phyloP scores from a whole-genome alignment of 2,329 filamentous ascomycete species.

The Diaporthe velutina region DNA sequence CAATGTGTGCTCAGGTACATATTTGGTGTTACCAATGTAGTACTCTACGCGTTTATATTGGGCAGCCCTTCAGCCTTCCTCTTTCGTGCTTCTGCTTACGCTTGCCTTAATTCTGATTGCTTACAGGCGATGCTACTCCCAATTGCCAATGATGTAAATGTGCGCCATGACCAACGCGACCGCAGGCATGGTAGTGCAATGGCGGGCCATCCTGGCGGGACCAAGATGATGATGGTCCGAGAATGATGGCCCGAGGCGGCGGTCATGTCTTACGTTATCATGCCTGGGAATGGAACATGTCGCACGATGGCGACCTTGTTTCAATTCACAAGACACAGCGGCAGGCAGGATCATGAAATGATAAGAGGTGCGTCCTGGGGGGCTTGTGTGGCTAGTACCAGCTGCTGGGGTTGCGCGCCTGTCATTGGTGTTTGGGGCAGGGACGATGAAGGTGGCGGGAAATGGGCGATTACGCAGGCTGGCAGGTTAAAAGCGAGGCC shows the following conservation, averaged over 20 bases:
- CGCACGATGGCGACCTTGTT: conserved; percentile 27
- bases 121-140: background rate
- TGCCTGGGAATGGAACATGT: conserved; percentile 15
- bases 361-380: background rate
- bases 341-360: conserved; percentile 24
- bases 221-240: conserved; percentile 13
- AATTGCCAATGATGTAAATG: background rate
- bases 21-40: background rate
- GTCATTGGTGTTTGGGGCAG: conserved; percentile 17
- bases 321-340: conserved; percentile 9
- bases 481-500: conserved; percentile 20
- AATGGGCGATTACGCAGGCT: conserved; percentile 24
- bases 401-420: background rate
- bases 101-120: background rate
- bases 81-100: background rate
- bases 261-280: conserved; percentile 19
- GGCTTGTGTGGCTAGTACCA: conserved; percentile 16
- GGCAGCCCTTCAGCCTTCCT: background rate
- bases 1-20: background rate
- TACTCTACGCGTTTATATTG: background rate
- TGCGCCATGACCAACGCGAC: background rate
- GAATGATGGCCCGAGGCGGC: conserved; percentile 12
- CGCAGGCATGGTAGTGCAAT: background rate
- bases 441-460: conserved; percentile 20
- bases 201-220: background rate